phyloP scores from a whole-genome alignment of 352 stramenopile species.

The Aphanomyces astaci region DNA sequence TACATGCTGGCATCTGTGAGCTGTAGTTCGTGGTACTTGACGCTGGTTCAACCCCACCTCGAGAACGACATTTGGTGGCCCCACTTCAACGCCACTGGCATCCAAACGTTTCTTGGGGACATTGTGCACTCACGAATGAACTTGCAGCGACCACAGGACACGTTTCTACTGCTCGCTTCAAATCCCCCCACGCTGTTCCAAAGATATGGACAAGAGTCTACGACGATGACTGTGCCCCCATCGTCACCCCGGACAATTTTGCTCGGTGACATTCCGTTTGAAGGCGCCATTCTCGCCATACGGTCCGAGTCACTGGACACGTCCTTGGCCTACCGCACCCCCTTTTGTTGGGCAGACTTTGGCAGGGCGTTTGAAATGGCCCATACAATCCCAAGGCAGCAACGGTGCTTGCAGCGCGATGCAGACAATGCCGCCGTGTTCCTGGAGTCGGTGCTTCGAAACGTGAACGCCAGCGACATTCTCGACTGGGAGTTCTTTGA shows the following conservation, averaged over 20 bases:
- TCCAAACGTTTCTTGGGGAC: conserved; percentile 12
- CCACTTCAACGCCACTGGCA: conserved; percentile 10
- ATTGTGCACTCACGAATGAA: not conserved
- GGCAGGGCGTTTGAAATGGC: not conserved
- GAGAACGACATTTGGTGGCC: conserved; percentile 16
- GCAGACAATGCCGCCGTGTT: conserved; percentile 9
- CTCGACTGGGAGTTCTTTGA: not conserved
- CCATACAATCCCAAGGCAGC: not conserved
- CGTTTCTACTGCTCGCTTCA: not conserved
- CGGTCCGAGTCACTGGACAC: not conserved
- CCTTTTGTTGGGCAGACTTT: conserved; percentile 18
- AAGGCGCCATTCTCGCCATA: not conserved
- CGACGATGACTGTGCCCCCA: not conserved
- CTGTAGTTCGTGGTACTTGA: conserved; percentile 8
- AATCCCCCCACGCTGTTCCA: not conserved
- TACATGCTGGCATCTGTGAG: conserved; percentile 8
- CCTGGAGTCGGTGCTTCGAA: conserved; percentile 8
- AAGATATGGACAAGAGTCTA: not conserved
- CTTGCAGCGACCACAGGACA: not conserved
- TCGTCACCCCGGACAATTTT: not conserved
- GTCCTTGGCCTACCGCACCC: not conserved
- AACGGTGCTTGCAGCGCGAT: not conserved
- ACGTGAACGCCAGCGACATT: not conserved
- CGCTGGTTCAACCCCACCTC: conserved; percentile 8
- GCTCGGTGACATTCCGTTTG: not conserved